phyloP scores from a whole-genome alignment of 495 filamentous ascomycete genomes.

The Baudoinia panamericana region DNA sequence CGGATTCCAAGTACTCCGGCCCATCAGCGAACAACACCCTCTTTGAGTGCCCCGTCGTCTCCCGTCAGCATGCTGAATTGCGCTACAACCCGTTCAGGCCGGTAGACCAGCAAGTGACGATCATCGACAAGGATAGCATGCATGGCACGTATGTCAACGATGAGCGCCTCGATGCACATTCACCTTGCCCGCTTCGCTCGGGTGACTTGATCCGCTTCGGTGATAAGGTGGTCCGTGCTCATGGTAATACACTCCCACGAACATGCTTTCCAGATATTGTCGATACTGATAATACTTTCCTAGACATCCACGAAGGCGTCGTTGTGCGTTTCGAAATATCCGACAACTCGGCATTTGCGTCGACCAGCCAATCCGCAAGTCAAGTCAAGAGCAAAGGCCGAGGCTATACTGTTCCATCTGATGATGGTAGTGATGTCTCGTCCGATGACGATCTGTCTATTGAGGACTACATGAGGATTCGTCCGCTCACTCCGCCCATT shows the following conservation, averaged over 20 bases:
- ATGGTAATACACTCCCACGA: slow-evolving; percentile 5
- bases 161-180: slow-evolving; percentile 5
- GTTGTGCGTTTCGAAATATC: slow-evolving; percentile 1
- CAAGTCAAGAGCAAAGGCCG: neutral
- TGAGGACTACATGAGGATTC: too few relatives aligned
- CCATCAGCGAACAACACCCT: slow-evolving; percentile 49
- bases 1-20: slow-evolving; percentile 38
- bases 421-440: too few relatives aligned
- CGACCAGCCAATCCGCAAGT: neutral
- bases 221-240: slow-evolving; percentile 8
- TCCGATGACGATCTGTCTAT: too few relatives aligned
- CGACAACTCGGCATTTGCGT: neutral
- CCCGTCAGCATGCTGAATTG: slow-evolving; percentile 59
- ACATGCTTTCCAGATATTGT: neutral
- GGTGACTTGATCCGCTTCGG: slow-evolving; percentile 17
- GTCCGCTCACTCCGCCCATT: too few relatives aligned
- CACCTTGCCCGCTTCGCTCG: neutral
- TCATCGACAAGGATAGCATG: slow-evolving; percentile 41
- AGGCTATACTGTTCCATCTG: slow-evolving; percentile 11
- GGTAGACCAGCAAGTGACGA: slow-evolving; percentile 28
- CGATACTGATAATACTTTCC: neutral
- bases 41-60: slow-evolving; percentile 75
- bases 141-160: slow-evolving; percentile 42
- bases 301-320: slow-evolving; percentile 12
- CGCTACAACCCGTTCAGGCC: slow-evolving; percentile 4